Percentiles rank a stretch among this genome's conserved stretches.
phyloP scores from a whole-genome alignment of 2,329 filamentous ascomycete genomes.

The Akanthomyces muscarius region DNA sequence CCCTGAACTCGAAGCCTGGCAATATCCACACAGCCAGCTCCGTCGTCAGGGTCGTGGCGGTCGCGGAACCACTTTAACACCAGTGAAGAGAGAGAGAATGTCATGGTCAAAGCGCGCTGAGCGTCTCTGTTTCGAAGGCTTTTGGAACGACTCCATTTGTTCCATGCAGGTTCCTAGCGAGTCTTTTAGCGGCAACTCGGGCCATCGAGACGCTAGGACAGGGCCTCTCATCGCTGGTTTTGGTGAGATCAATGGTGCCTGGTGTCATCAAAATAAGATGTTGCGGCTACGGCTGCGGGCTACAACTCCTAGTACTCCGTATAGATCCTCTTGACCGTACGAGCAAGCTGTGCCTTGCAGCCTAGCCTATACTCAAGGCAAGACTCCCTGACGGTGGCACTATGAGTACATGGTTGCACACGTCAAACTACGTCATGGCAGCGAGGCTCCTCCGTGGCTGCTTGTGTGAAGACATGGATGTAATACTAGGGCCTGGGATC shows the following conservation, averaged over 20 bases:
- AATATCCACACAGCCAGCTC: background rate
- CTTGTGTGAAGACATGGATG: background rate
- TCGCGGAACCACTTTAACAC: background rate
- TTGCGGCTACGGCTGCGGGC: too few relatives aligned
- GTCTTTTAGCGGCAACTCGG: background rate
- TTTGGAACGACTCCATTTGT: conserved; percentile 19
- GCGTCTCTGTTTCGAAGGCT: conserved; percentile 3
- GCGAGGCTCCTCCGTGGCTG: too few relatives aligned
- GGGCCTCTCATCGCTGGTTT: too few relatives aligned
- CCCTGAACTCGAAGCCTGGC: background rate
- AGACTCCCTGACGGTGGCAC: too few relatives aligned
- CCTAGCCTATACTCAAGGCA: too few relatives aligned
- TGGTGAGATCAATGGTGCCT: too few relatives aligned
- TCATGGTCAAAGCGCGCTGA: background rate
- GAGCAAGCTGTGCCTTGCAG: too few relatives aligned
- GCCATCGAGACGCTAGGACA: background rate
- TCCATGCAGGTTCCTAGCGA: conserved; percentile 15
- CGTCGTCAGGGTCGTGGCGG: background rate
- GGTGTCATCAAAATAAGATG: too few relatives aligned
- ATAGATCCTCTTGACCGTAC: too few relatives aligned
- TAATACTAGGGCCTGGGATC: background rate
- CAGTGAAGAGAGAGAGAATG: background rate
- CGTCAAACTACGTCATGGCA: too few relatives aligned
- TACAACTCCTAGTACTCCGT: too few relatives aligned
- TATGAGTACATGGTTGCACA: too few relatives aligned